Conservation (phyloP, 768 basidiomycete species). For the Termitomyces sp. region DNA sequence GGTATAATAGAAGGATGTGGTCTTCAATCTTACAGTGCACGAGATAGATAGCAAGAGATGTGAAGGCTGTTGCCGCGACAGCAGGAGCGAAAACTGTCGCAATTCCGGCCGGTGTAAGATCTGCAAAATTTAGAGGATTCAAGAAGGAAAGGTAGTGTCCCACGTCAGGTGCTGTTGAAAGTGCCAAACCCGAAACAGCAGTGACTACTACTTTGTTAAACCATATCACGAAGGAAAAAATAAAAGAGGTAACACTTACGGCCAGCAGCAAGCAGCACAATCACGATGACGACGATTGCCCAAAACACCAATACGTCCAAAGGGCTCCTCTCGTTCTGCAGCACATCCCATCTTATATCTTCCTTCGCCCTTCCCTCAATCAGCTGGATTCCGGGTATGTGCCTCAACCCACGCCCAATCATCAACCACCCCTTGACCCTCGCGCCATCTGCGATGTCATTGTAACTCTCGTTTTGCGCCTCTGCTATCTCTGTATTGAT, state of each 20-base stretch:
- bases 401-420: conserved; percentile 64
- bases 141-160: conserved; percentile 71
- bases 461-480: conserved; percentile 61
- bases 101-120: conserved; percentile 56
- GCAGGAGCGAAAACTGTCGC: conserved; percentile 69
- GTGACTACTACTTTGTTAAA: conserved; percentile 45
- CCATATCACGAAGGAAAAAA: background rate
- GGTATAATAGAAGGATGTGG: background rate
- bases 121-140: conserved; percentile 41
- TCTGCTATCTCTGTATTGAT: conserved; percentile 75
- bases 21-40: conserved; percentile 46
- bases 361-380: conserved; percentile 83
- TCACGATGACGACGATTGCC: conserved; percentile 47
- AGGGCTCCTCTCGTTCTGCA: conserved; percentile 54
- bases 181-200: conserved; percentile 63
- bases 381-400: conserved; percentile 58
- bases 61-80: conserved; percentile 56
- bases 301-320: conserved; percentile 53
- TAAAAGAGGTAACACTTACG: conserved; percentile 41
- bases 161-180: conserved; percentile 69
- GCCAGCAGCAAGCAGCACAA: conserved; percentile 50
- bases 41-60: conserved; percentile 45
- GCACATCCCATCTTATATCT: conserved; percentile 76
- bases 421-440: conserved; percentile 76
- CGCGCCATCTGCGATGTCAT: conserved; percentile 68